Conservation (phyloP, 768 basidiomycete genomes). For the Suillus subaureus region DNA sequence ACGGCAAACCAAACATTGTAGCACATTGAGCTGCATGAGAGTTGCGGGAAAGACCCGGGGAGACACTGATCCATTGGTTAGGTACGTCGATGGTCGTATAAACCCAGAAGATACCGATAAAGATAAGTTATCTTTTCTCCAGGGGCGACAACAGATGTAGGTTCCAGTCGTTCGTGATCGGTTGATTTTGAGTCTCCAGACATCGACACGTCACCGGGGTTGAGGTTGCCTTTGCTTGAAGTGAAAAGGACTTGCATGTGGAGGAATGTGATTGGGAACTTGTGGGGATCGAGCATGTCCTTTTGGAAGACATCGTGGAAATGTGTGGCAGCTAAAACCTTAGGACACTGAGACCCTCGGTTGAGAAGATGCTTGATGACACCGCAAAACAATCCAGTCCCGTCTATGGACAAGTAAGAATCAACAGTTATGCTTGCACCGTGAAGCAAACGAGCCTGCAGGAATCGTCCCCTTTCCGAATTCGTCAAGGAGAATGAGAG, state of each 20-base stretch:
- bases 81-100: not conserved
- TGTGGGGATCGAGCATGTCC: slow-evolving; percentile 55
- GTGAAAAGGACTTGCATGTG: slow-evolving; percentile 92
- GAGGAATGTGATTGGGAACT: slow-evolving; percentile 69
- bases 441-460: slow-evolving; percentile 57
- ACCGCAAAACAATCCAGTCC: slow-evolving; percentile 90
- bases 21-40: slow-evolving; percentile 91
- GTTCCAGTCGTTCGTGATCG: slow-evolving; percentile 22
- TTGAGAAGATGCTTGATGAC: slow-evolving; percentile 75
- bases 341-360: slow-evolving; percentile 72
- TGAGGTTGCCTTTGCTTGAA: slow-evolving; percentile 47
- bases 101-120: slow-evolving; percentile 54
- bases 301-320: slow-evolving; percentile 89
- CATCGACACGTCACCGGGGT: slow-evolving; percentile 12
- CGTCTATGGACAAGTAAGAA: slow-evolving; percentile 53
- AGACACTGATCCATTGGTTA: slow-evolving; percentile 49
- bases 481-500: slow-evolving; percentile 91
- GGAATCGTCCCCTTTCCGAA: slow-evolving; percentile 93
- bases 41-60: slow-evolving; percentile 68
- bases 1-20: slow-evolving; percentile 80
- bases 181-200: slow-evolving; percentile 17
- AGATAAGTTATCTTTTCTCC: slow-evolving; percentile 85
- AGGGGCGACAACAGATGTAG: slow-evolving; percentile 28
- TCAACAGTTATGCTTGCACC: slow-evolving; percentile 5
- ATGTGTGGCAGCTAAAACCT: slow-evolving; percentile 84